Conservation (phyloP, 2,329 filamentous ascomycete genomes). For the Rutstroemia sp. region DNA sequence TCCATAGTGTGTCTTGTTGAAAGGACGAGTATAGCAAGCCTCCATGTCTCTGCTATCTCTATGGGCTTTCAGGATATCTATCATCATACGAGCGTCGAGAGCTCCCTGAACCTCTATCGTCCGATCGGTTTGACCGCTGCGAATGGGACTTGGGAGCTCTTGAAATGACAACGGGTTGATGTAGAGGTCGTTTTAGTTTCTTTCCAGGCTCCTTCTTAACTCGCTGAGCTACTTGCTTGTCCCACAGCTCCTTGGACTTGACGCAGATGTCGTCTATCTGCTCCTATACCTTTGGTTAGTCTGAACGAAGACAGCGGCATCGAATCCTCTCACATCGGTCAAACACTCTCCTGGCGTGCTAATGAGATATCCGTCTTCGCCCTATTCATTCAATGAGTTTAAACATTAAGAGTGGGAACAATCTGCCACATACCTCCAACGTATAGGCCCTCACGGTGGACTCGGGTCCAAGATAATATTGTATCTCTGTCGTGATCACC, state of each 20-base stretch:
- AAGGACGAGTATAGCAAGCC: not conserved
- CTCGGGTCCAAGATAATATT: slow-evolving; percentile 50
- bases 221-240: slow-evolving; percentile 46
- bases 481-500: slow-evolving; percentile 51
- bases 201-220: slow-evolving; percentile 38
- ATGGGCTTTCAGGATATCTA: slow-evolving; percentile 14
- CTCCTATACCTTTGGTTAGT: slow-evolving; percentile 36
- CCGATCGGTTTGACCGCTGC: slow-evolving; percentile 14
- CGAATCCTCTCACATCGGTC: slow-evolving; percentile 44
- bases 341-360: slow-evolving; percentile 49
- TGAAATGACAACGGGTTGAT: slow-evolving; percentile 46
- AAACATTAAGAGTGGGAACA: slow-evolving; percentile 18
- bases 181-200: slow-evolving; percentile 47
- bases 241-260: slow-evolving; percentile 52
- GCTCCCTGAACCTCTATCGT: slow-evolving; percentile 16
- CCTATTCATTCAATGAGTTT: slow-evolving; percentile 32
- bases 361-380: slow-evolving; percentile 55
- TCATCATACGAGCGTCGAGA: slow-evolving; percentile 19
- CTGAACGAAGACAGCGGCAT: not conserved
- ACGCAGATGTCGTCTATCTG: slow-evolving; percentile 56
- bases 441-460: slow-evolving; percentile 51
- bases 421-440: slow-evolving; percentile 39
- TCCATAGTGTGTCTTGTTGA: slow-evolving; percentile 1
- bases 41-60: slow-evolving; percentile 11
- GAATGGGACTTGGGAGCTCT: slow-evolving; percentile 28